Conservation (phyloP, 2,329 filamentous ascomycete species). For the Hirsutella thompsonii region DNA sequence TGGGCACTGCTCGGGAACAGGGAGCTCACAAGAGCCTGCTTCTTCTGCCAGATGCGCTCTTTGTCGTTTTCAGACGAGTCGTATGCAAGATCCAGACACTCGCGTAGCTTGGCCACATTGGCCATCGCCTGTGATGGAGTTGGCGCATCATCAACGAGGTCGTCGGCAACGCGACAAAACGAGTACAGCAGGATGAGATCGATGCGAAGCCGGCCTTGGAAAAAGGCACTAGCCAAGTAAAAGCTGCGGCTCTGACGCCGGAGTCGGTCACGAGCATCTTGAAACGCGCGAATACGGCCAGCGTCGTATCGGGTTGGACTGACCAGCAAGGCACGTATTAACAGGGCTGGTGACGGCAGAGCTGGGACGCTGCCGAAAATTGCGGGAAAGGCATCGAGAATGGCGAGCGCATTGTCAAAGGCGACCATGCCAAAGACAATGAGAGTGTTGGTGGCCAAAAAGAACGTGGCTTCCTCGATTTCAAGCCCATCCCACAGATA, state of each 20-base stretch:
- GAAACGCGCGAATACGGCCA: not conserved
- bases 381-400: slow-evolving; percentile 24
- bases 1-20: too few species aligned
- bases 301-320: not conserved
- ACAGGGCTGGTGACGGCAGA: not conserved
- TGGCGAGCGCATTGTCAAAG: slow-evolving; percentile 55
- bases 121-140: slow-evolving; percentile 14
- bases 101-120: not conserved
- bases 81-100: not conserved
- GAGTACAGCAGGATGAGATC: slow-evolving; percentile 53
- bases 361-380: not conserved
- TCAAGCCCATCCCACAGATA: slow-evolving; percentile 54
- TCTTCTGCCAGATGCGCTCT: not conserved
- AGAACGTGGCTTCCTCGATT: slow-evolving; percentile 64
- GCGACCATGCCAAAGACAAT: slow-evolving; percentile 58
- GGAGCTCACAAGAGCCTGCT: too few species aligned
- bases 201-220: slow-evolving; percentile 53
- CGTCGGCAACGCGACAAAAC: slow-evolving; percentile 62
- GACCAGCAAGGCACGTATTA: not conserved
- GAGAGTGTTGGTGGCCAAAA: slow-evolving; percentile 54
- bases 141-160: slow-evolving; percentile 54
- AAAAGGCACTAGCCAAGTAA: slow-evolving; percentile 57
- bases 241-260: slow-evolving; percentile 56
- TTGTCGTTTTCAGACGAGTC: not conserved
- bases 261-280: not conserved